A percentile compares a stretch with the other conserved stretches of the same genome.
These are phyloP conservation scores for Aspergillus vadensis DNA, from an alignment of 2,329 filamentous ascomycete species.

Conservation along the genomic window DNA sequence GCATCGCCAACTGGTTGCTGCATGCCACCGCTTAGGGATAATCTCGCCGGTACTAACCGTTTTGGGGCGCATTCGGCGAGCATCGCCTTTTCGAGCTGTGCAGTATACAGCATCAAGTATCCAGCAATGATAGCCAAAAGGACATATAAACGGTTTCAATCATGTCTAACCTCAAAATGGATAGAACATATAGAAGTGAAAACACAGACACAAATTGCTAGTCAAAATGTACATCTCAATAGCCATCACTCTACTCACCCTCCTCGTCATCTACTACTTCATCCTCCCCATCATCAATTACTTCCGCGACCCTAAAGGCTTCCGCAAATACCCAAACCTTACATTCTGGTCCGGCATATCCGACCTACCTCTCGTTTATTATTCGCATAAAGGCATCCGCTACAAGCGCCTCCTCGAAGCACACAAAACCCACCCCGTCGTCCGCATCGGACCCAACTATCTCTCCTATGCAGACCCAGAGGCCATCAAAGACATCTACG, in stretches of 20 bases:
- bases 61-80: background rate
- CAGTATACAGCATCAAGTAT: background rate
- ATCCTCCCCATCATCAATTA: constrained; percentile 19
- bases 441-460: constrained; percentile 23
- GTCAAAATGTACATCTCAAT: background rate
- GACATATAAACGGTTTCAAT: background rate
- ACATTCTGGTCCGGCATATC: constrained; percentile 19
- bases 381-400: constrained; percentile 27
- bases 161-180: background rate
- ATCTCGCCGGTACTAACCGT: background rate
- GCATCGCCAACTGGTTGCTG: too few relatives aligned
- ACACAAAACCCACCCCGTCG: constrained; percentile 24
- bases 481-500: constrained; percentile 41
- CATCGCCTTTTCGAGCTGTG: background rate
- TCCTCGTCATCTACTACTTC: constrained; percentile 10
- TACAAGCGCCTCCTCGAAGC: constrained; percentile 22
- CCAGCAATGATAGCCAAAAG: background rate
- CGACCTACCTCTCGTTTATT: constrained; percentile 19
- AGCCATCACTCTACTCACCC: constrained; percentile 25
- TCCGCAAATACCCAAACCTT: constrained; percentile 22
- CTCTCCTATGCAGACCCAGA: constrained; percentile 17
- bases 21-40: background rate
- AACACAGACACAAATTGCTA: too few relatives aligned
- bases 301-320: constrained; percentile 22
- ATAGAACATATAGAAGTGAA: background rate